Base-by-base conservation (phyloP, 257 asterid species). In the Mentha longifolia region DNA sequence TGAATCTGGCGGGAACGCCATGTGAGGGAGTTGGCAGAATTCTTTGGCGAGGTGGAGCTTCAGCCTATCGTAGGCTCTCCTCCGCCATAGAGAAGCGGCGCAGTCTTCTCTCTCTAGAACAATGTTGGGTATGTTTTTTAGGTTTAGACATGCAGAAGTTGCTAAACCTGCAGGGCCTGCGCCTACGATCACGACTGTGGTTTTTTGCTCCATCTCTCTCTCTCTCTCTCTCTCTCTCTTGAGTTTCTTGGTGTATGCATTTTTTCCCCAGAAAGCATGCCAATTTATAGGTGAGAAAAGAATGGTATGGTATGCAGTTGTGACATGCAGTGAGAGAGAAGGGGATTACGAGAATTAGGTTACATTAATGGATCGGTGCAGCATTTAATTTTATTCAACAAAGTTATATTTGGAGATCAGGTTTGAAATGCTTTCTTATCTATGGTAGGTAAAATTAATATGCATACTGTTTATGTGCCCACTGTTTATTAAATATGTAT, bases 121-220 rank as follows among this genome's bases (percentile, higher is more conserved):
- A 17, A 88, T 65, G 77, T 85, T 79, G 7, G 87, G 73, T 0
- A 86, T 80, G n/a, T 50, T 61, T 1, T 69, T 3, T 0, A 46
- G 30, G 61, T 85, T 90, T 2, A 90, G 78, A 17, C 91, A 88
- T 1, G 88, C 88, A 4, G 91, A 74, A 0, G 86, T 76, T 15
- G 95, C 87, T 16, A 90, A 25, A 9, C 96, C 93, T 0, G 93
- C 77, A 10, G 96, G 93, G 22, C 96, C 93, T 0, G 87, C 90
- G 3, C 95, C 92, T 0, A 85, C 75, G 6, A 86, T 76, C 2
- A 88, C 12, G 0, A 82, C 87, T 15, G 49, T 68, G 0, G 66
- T 70, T 76, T 75, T 82, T 16, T 78, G 63, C 62, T 42, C 52
- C 80, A 61, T 60, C 7, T 14, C 5, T 25, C 33, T 17, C 14